These are phyloP conservation scores for Laburnicola sp. DNA, from an alignment of 2,329 filamentous ascomycete genomes.

Conservation along the genomic window DNA sequence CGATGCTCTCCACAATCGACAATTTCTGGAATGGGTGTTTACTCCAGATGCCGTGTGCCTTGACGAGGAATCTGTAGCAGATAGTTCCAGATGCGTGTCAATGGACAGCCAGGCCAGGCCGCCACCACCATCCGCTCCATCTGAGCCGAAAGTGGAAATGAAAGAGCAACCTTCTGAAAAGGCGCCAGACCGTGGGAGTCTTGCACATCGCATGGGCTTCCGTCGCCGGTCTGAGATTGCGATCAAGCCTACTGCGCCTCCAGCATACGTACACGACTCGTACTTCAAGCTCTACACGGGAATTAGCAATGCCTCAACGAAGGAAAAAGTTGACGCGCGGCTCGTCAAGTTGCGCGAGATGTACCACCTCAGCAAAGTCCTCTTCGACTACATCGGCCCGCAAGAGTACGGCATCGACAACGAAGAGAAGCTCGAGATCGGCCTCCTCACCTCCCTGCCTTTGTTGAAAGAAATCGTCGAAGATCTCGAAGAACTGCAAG, in stretches of 20 bases:
- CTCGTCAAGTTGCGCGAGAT: slow-evolving; percentile 89
- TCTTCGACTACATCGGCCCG: slow-evolving; percentile 98
- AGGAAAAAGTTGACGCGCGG: slow-evolving; percentile 79
- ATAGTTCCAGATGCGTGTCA: slow-evolving; percentile 37
- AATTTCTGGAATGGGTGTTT: slow-evolving; percentile 97
- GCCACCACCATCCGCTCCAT: slow-evolving; percentile 36
- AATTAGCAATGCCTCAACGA: slow-evolving; percentile 59
- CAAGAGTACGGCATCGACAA: slow-evolving; percentile 98
- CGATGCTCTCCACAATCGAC: slow-evolving; percentile 92
- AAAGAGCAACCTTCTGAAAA: slow-evolving; percentile 48
- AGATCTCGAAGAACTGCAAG: slow-evolving; percentile 95
- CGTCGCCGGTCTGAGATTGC: slow-evolving; percentile 54
- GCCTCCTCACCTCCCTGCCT: slow-evolving; percentile 87
- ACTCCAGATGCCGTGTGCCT: slow-evolving; percentile 80
- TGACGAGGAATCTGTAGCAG: slow-evolving; percentile 58
- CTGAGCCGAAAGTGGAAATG: slow-evolving; percentile 38
- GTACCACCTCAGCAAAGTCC: slow-evolving; percentile 88
- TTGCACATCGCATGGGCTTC: slow-evolving; percentile 56
- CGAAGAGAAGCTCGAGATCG: slow-evolving; percentile 97
- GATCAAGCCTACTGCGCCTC: slow-evolving; percentile 25
- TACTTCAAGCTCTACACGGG: slow-evolving; percentile 93
- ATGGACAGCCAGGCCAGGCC: slow-evolving; percentile 31
- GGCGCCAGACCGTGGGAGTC: slow-evolving; percentile 37
- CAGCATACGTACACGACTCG: slow-evolving; percentile 54
- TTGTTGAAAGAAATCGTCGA: slow-evolving; percentile 95